Percentiles rank a stretch among this genome's conserved stretches.
Evolutionary conservation across 805 yeast genomes (phyloP).

Genomic region (Diddensiella transvaalensis): DNA sequence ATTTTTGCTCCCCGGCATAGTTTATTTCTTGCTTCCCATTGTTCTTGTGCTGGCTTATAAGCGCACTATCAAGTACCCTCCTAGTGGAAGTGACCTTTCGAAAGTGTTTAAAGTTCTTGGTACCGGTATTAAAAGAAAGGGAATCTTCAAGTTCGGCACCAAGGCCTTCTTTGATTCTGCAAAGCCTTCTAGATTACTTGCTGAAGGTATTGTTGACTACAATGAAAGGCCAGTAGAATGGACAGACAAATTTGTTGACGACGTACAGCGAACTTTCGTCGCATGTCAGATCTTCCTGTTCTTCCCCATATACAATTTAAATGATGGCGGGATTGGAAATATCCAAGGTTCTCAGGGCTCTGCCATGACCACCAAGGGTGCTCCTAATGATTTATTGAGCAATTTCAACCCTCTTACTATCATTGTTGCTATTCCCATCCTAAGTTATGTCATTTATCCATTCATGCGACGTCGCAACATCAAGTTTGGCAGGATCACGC

Average conservation of each 20-base stretch:
- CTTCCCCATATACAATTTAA: slow-evolving; percentile 54
- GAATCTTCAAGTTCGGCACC: slow-evolving; percentile 25
- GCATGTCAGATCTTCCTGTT: slow-evolving; percentile 59
- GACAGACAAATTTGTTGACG: slow-evolving; percentile 57
- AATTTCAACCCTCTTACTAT: slow-evolving; percentile 55
- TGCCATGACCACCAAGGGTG: slow-evolving; percentile 49
- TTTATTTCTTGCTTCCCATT: slow-evolving; percentile 51
- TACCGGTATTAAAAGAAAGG: slow-evolving; percentile 39
- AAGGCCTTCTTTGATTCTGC: slow-evolving; percentile 12
- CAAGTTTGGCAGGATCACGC: slow-evolving; percentile 43
- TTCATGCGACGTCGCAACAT: slow-evolving; percentile 41
- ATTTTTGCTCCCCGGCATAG: slow-evolving; percentile 46
- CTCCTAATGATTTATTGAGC: slow-evolving; percentile 54
- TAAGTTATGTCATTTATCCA: slow-evolving; percentile 49
- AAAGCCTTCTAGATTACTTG: slow-evolving; percentile 12
- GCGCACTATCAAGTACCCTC: slow-evolving; percentile 34
- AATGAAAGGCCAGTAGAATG: slow-evolving; percentile 37
- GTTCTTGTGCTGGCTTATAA: slow-evolving; percentile 45
- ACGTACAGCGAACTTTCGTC: slow-evolving; percentile 57
- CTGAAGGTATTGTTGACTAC: not conserved
- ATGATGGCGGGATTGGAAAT: slow-evolving; percentile 45
- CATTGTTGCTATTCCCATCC: slow-evolving; percentile 48
- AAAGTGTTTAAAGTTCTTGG: slow-evolving; percentile 41
- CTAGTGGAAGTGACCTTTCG: slow-evolving; percentile 47
- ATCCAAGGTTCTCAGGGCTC: slow-evolving; percentile 51